phyloP scores from a whole-genome alignment of 352 stramenopile genomes.

The Thalassiosira oceanica region DNA sequence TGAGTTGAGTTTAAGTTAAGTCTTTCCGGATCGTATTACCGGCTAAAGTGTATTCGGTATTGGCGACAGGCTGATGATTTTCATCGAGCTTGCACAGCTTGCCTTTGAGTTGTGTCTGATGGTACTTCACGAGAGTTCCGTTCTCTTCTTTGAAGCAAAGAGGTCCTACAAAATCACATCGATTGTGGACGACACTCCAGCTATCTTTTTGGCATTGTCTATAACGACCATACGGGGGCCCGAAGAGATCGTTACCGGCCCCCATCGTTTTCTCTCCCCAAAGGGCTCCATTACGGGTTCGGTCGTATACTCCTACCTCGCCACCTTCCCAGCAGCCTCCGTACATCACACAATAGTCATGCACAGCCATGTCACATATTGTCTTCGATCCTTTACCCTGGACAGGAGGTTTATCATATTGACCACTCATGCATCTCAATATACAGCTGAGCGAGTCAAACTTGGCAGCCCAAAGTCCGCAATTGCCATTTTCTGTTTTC shows the following conservation, averaged over 20 bases:
- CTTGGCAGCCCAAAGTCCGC: constrained; percentile 1
- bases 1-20: no score
- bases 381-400: constrained; percentile 1
- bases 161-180: constrained; percentile 5
- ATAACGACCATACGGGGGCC: background rate
- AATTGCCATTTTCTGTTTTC: constrained; percentile 7
- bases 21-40: no score
- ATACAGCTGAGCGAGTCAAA: background rate
- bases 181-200: constrained; percentile 7
- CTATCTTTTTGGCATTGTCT: constrained; percentile 4
- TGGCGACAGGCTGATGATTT: no score
- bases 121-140: constrained; percentile 2
- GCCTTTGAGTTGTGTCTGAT: constrained; percentile 9
- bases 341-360: constrained; percentile 11
- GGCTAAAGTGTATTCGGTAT: no score
- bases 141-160: constrained; percentile 3
- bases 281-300: background rate
- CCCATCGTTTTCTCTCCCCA: background rate
- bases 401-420: constrained; percentile 4
- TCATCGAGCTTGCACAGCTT: constrained; percentile 2
- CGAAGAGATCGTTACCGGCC: constrained; percentile 2
- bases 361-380: constrained; percentile 10
- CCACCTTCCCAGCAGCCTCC: constrained; percentile 3
- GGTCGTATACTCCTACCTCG: constrained; percentile 1
- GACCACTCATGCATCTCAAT: constrained; percentile 1